These are phyloP conservation scores for Lycium barbarum DNA, from an alignment of 257 asterid species.

Conservation along the genomic window DNA sequence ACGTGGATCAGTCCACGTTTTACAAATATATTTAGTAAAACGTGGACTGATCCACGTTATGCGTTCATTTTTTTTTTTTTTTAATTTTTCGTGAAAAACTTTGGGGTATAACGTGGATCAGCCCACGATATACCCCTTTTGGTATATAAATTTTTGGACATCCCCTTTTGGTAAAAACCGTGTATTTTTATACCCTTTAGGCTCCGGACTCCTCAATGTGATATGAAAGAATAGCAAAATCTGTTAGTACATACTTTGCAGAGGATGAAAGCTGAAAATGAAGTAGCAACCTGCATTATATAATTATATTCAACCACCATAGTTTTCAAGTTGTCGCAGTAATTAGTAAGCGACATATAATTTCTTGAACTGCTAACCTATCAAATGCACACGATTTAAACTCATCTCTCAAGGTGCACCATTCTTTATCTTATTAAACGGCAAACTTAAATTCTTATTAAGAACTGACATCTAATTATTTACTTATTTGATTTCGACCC, in stretches of 20 bases:
- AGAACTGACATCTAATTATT: neutral
- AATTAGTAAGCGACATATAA: slow-evolving; percentile 17
- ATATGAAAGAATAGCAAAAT: neutral
- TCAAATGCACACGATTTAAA: neutral
- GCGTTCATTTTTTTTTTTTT: too few relatives aligned
- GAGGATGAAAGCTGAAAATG: neutral
- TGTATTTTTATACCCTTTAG: too few relatives aligned
- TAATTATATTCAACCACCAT: slow-evolving; percentile 21
- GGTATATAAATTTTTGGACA: too few relatives aligned
- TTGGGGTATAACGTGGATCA: too few relatives aligned
- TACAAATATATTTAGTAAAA: too few relatives aligned
- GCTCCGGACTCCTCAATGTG: too few relatives aligned
- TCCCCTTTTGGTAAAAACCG: too few relatives aligned
- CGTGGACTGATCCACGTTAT: too few relatives aligned
- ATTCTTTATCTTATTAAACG: neutral
- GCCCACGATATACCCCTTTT: too few relatives aligned
- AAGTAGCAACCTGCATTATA: neutral
- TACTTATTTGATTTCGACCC: neutral
- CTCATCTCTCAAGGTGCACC: slow-evolving; percentile 12
- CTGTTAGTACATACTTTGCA: neutral
- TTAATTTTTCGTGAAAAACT: too few relatives aligned
- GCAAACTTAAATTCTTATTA: neutral
- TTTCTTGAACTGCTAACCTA: neutral
- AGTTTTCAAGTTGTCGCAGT: slow-evolving; percentile 3
- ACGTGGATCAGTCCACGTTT: too few relatives aligned